These are phyloP conservation scores for Trichophyton simii DNA, from an alignment of 2,329 filamentous ascomycete species.

Conservation along the genomic window DNA sequence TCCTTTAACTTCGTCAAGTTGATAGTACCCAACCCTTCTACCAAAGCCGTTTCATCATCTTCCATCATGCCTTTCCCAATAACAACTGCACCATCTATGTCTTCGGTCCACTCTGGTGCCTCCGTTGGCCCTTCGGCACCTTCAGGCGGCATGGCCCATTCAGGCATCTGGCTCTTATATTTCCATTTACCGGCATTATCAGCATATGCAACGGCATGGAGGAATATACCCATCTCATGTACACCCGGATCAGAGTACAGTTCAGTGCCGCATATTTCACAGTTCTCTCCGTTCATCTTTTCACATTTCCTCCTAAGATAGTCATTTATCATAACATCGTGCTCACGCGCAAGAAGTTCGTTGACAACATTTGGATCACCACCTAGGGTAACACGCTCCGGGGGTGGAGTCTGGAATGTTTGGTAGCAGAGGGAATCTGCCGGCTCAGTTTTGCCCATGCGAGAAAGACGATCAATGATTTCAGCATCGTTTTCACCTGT, in stretches of 20 bases:
- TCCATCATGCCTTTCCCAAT: conserved; percentile 22
- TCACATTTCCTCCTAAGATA: conserved; percentile 88
- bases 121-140: conserved; percentile 59
- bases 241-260: conserved; percentile 84
- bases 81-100: conserved; percentile 28
- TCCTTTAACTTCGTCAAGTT: conserved; percentile 7
- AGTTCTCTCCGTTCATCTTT: conserved; percentile 77
- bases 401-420: conserved; percentile 30
- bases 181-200: conserved; percentile 73
- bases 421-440: conserved; percentile 87
- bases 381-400: conserved; percentile 22
- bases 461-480: conserved; percentile 69
- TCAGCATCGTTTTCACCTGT: conserved; percentile 69
- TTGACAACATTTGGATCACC: conserved; percentile 28
- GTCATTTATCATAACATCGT: conserved; percentile 75
- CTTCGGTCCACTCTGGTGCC: conserved; percentile 39
- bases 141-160: conserved; percentile 72
- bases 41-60: conserved; percentile 14
- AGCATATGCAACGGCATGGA: conserved; percentile 84
- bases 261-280: conserved; percentile 69
- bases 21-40: conserved; percentile 14
- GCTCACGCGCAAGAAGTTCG: conserved; percentile 31
- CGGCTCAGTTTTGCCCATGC: conserved; percentile 89
- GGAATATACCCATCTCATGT: conserved; percentile 84
- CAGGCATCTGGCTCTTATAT: conserved; percentile 71